Conservation (phyloP, 2,329 filamentous ascomycete species). For the Ophiobolus disseminans region DNA sequence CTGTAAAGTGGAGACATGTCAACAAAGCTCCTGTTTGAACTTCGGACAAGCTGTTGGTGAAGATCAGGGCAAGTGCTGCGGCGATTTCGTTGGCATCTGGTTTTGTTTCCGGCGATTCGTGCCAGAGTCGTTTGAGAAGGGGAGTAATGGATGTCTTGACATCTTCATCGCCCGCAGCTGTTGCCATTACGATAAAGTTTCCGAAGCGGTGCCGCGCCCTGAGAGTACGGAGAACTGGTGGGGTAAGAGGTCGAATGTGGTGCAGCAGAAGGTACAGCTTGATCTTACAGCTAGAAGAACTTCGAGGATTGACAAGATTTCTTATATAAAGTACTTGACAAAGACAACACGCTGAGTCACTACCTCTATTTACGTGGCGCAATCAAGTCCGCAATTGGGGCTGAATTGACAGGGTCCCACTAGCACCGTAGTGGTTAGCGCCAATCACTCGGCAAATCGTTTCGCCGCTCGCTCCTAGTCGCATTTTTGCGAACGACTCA, state of each 20-base stretch:
- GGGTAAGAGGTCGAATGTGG: constrained; percentile 16
- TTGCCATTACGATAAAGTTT: constrained; percentile 33
- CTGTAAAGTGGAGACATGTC: constrained; percentile 90
- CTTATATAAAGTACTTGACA: neutral
- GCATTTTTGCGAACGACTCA: constrained; percentile 33
- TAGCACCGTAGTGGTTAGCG: neutral
- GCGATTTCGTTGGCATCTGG: constrained; percentile 80
- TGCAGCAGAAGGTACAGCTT: neutral
- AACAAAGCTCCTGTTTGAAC: constrained; percentile 87
- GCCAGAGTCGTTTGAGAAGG: constrained; percentile 77
- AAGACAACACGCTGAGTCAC: constrained; percentile 33
- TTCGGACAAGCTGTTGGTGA: constrained; percentile 86
- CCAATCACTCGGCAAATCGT: neutral
- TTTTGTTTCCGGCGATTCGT: constrained; percentile 53
- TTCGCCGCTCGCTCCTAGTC: constrained; percentile 1
- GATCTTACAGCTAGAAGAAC: neutral
- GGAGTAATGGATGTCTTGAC: constrained; percentile 67
- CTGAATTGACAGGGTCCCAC: neutral
- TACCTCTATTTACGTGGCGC: constrained; percentile 22
- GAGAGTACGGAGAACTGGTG: too few relatives aligned
- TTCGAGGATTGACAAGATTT: neutral
- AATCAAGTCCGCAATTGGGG: constrained; percentile 21
- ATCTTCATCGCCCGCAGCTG: constrained; percentile 28
- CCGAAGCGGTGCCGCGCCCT: too few relatives aligned
- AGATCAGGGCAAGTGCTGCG: constrained; percentile 87